These are phyloP conservation scores for Talaromyces islandicus DNA, from an alignment of 2,329 filamentous ascomycete species.

Conservation along the genomic window DNA sequence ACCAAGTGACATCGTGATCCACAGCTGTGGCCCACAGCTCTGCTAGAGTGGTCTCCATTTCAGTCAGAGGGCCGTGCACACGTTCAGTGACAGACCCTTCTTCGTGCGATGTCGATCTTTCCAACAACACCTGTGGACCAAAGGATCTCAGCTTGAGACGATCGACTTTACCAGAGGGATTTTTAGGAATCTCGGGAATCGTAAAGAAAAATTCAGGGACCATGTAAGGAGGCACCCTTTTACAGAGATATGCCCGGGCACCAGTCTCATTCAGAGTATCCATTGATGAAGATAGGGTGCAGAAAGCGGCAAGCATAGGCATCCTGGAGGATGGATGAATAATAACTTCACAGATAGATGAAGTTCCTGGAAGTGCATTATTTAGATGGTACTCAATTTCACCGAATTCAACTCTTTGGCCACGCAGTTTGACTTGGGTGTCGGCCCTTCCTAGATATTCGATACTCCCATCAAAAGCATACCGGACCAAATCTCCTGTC, in stretches of 20 bases:
- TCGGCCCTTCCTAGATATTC: constrained; percentile 27
- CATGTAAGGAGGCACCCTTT: background rate
- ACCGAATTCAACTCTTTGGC: constrained; percentile 27
- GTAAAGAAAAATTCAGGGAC: constrained; percentile 1
- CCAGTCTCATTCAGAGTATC: too few relatives aligned
- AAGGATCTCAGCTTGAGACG: background rate
- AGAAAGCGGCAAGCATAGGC: background rate
- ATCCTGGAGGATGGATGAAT: background rate
- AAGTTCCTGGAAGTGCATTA: constrained; percentile 13
- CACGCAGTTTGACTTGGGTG: constrained; percentile 27
- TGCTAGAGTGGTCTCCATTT: background rate
- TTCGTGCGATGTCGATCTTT: too few relatives aligned
- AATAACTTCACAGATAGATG: background rate
- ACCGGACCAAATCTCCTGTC: constrained; percentile 30
- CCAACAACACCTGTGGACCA: background rate
- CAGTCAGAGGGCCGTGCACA: background rate
- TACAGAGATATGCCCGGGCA: background rate
- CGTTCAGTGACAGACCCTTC: too few relatives aligned
- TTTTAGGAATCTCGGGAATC: background rate
- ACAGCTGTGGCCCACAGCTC: background rate
- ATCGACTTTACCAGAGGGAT: background rate
- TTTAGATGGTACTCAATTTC: constrained; percentile 27
- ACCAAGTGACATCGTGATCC: too few relatives aligned
- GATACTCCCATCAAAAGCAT: constrained; percentile 21
- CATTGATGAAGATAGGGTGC: background rate